A percentile compares a stretch with the other conserved stretches of the same genome.
Evolutionary conservation across 1,139 yeast genomes (phyloP).

Genomic region (Yamadazyma songkhlaensis): DNA sequence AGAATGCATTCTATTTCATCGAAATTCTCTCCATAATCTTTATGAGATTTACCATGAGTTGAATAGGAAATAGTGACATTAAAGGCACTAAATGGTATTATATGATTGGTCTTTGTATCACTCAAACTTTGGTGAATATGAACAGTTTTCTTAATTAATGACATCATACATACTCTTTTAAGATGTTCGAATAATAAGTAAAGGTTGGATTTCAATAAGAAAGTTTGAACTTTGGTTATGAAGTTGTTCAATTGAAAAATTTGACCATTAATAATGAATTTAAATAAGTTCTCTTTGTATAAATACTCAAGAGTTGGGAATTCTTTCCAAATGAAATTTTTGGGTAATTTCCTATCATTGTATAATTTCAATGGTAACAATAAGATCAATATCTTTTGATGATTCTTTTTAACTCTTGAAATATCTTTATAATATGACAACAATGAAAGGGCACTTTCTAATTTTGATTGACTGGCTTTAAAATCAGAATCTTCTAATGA

Average conservation of each 20-base stretch:
- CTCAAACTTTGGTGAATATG: slow-evolving; percentile 33
- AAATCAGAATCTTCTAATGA: slow-evolving; percentile 64
- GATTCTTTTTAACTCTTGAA: slow-evolving; percentile 21
- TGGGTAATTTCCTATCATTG: slow-evolving; percentile 42
- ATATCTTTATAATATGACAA: slow-evolving; percentile 22
- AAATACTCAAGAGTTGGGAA: slow-evolving; percentile 43
- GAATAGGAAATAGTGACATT: slow-evolving; percentile 47
- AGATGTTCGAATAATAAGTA: slow-evolving; percentile 61
- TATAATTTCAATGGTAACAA: slow-evolving; percentile 56
- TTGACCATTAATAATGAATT: slow-evolving; percentile 55
- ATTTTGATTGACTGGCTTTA: slow-evolving; percentile 43
- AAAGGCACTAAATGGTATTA: slow-evolving; percentile 47
- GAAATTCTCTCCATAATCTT: slow-evolving; percentile 7
- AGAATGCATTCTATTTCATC: slow-evolving; percentile 70
- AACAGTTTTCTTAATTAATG: slow-evolving; percentile 51
- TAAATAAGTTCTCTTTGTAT: slow-evolving; percentile 48
- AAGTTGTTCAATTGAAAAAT: slow-evolving; percentile 44
- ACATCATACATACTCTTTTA: slow-evolving; percentile 49
- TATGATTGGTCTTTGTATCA: slow-evolving; percentile 23
- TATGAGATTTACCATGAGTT: slow-evolving; percentile 6
- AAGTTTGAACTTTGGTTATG: slow-evolving; percentile 41
- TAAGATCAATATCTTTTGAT: slow-evolving; percentile 43
- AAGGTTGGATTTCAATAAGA: slow-evolving; percentile 58
- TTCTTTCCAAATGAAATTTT: slow-evolving; percentile 33
- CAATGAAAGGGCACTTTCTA: slow-evolving; percentile 46